phyloP scores from a whole-genome alignment of 305 asterid genomes.

The Fraxinus latifolia region DNA sequence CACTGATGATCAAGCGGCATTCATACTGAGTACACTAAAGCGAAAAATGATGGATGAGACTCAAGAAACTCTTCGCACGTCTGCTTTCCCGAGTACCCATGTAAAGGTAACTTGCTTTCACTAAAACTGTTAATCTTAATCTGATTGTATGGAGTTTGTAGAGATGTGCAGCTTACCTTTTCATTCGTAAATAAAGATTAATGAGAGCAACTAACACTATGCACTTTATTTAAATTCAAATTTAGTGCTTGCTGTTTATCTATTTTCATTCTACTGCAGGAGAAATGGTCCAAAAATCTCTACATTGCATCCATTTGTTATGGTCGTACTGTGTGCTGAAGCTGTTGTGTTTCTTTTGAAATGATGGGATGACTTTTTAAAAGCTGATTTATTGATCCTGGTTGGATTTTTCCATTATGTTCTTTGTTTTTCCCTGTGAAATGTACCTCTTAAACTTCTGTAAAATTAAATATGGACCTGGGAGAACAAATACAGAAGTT shows the following conservation, averaged over 20 bases:
- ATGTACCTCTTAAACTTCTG: not conserved
- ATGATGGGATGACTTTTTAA: not conserved
- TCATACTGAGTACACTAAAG: constrained; percentile 63
- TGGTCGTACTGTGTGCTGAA: constrained; percentile 58
- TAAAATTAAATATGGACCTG: not conserved
- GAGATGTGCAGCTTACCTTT: not conserved
- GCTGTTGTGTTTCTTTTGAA: constrained; percentile 5
- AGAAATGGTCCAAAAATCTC: constrained; percentile 63
- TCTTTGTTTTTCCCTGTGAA: not conserved
- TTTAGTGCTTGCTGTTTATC: not conserved
- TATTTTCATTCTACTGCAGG: constrained; percentile 36
- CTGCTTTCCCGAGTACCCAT: constrained; percentile 78
- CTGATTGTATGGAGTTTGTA: not conserved
- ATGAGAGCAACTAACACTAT: not conserved
- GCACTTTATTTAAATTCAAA: not conserved
- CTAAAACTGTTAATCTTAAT: not conserved
- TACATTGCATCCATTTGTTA: constrained; percentile 63
- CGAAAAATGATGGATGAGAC: constrained; percentile 75
- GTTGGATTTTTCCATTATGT: not conserved
- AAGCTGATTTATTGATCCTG: not conserved
- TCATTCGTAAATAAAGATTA: not conserved
- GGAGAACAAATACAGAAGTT: not conserved
- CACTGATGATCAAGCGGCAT: constrained; percentile 69
- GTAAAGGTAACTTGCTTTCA: constrained; percentile 46
- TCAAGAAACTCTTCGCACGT: constrained; percentile 76